phyloP scores from a whole-genome alignment of 306 rosid species.

The Hippophae gyantsensis region DNA sequence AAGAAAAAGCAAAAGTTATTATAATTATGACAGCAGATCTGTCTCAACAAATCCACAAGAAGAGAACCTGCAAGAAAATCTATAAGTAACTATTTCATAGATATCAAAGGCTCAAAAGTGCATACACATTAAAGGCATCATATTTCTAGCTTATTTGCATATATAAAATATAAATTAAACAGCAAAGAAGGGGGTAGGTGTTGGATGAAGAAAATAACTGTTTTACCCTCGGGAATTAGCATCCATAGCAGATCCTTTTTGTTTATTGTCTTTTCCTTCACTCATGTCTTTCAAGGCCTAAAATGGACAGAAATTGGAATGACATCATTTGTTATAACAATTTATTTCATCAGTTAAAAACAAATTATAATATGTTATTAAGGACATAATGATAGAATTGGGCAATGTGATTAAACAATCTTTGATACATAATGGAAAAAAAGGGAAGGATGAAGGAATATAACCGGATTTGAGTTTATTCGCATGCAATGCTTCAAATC shows the following conservation, averaged over 20 bases:
- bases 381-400: too few relatives aligned
- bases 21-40: too few relatives aligned
- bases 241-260: neutral
- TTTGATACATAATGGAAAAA: neutral
- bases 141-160: neutral
- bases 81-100: too few relatives aligned
- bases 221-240: conserved; percentile 7
- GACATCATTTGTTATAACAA: neutral
- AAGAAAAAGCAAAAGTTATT: too few relatives aligned
- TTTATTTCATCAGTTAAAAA: neutral
- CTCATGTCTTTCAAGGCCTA: conserved; percentile 10
- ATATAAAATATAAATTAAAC: neutral
- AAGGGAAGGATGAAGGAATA: neutral
- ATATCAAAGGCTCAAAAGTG: too few relatives aligned
- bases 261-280: conserved; percentile 7
- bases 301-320: neutral
- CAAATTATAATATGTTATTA: neutral
- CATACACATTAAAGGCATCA: too few relatives aligned
- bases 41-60: too few relatives aligned
- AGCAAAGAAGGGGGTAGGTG: neutral
- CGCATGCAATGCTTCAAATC: neutral
- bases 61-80: too few relatives aligned
- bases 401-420: neutral
- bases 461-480: conserved; percentile 7
- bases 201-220: conserved; percentile 4